Evolutionary conservation across 192 early-diverging fungal genomes (phyloP), one percentile per base, ranked within the genome.

Genomic region (Coemansia sp.): DNA sequence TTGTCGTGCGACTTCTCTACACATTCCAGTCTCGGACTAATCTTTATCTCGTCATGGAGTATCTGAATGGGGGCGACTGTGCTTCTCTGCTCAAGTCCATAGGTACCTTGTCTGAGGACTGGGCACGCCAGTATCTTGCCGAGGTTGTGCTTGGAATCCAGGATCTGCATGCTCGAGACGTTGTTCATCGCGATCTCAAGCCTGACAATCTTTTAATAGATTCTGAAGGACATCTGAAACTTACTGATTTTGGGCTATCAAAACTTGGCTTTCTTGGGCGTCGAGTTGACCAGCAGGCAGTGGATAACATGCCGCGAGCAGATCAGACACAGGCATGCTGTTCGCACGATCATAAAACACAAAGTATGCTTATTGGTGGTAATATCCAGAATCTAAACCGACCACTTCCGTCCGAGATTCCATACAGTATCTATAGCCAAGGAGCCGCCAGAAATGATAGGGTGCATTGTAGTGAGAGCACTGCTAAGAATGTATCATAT

Each of bases 191-290:
- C 39, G 92, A 91, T 50, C 74, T 91, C 40, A 91, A 91, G 71
- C 88, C 89, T 0, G 89, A 90, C 51, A 92, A 98, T 68, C 91
- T 98, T 66, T 74, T 98, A n/a, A 88, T 98, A 48, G 94, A 90
- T 65, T 78, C 86, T 5, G 90, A 94, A 62, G 94, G 94, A 0
- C 94, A 96, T 70, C 84, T 95, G 72, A 96, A 96, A 69, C 71
- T 96, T 38, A 94, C 93, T 10, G 95, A 97, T 69, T 97, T 97
- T 92, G 95, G 95, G 5, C 84, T 97, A 20, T 77, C 74, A 9
- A 76, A 71, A 50, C 71, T 82, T 2, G 79, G 79, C 1, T 82
- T 77, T 64, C 67, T 81, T 20, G 79, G 74, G n/a, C 73, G 79
- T 2, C 69, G 79, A 10, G 79, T 81, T 7, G 74, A 75, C 37